phyloP scores from a whole-genome alignment of 495 filamentous ascomycete genomes.

The Chlorociboria aeruginascens region DNA sequence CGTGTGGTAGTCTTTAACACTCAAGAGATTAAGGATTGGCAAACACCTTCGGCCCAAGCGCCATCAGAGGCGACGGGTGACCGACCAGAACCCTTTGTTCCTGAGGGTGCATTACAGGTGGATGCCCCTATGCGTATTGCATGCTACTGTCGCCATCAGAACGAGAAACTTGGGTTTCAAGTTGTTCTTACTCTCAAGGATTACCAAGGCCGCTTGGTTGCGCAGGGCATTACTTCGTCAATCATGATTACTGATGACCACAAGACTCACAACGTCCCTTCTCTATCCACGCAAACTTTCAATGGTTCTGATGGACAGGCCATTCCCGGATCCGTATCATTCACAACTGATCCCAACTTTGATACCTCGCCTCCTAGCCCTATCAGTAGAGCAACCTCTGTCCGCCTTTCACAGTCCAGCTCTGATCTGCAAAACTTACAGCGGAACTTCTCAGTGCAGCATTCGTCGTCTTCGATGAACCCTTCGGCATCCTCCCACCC shows the following conservation, averaged over 20 bases:
- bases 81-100: slow-evolving; percentile 30
- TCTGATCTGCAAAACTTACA: slow-evolving; percentile 43
- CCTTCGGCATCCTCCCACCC: slow-evolving; percentile 21
- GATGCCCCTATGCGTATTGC: slow-evolving; percentile 90
- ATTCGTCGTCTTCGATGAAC: slow-evolving; percentile 19
- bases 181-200: slow-evolving; percentile 93
- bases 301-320: slow-evolving; percentile 15
- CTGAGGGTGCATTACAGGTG: slow-evolving; percentile 56
- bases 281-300: slow-evolving; percentile 22
- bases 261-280: slow-evolving; percentile 56
- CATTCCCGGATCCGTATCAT: slow-evolving; percentile 7
- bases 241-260: slow-evolving; percentile 97
- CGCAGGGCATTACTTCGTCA: slow-evolving; percentile 72
- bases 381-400: slow-evolving; percentile 13
- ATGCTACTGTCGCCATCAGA: slow-evolving; percentile 91
- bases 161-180: slow-evolving; percentile 82
- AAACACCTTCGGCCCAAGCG: slow-evolving; percentile 34
- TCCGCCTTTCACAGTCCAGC: slow-evolving; percentile 24
- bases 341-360: slow-evolving; percentile 7
- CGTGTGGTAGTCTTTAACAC: slow-evolving; percentile 91
- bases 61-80: slow-evolving; percentile 19
- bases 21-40: slow-evolving; percentile 81
- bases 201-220: slow-evolving; percentile 55
- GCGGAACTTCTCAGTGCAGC: slow-evolving; percentile 30
- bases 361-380: slow-evolving; percentile 8